Evolutionary conservation across 2,329 filamentous ascomycete genomes (phyloP).

Genomic region (Scolecobasidium constrictum): DNA sequence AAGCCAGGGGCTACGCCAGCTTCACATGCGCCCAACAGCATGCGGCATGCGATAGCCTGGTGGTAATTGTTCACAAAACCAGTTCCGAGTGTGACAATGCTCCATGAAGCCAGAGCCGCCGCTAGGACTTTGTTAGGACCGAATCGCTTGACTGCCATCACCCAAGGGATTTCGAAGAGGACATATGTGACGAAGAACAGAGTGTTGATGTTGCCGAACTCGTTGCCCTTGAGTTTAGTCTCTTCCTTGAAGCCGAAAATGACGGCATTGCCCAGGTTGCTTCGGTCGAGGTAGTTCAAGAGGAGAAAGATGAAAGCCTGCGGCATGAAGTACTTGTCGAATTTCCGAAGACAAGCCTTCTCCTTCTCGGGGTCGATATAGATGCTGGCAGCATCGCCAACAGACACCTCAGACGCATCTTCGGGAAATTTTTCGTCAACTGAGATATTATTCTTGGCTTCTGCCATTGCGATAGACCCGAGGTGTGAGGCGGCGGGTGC

Average conservation of each 20-base stretch:
- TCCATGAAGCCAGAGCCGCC: slow-evolving; percentile 17
- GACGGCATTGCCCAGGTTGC: slow-evolving; percentile 16
- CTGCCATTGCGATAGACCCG: no score
- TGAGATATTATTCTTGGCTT: no score
- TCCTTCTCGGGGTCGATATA: slow-evolving; percentile 13
- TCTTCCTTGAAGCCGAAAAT: slow-evolving; percentile 21
- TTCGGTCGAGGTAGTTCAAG: slow-evolving; percentile 11
- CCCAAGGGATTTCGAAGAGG: slow-evolving; percentile 16
- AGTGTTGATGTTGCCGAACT: slow-evolving; percentile 23
- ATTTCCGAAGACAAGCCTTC: slow-evolving; percentile 10
- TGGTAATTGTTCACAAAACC: slow-evolving; percentile 20
- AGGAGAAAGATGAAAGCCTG: slow-evolving; percentile 9
- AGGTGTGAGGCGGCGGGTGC: no score
- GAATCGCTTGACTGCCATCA: slow-evolving; percentile 17
- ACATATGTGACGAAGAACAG: slow-evolving; percentile 20
- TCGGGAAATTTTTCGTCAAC: no score
- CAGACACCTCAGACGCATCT: no score
- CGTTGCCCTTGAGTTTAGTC: slow-evolving; percentile 18
- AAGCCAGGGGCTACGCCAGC: slow-evolving; percentile 19
- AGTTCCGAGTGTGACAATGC: slow-evolving; percentile 18
- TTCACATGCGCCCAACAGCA: slow-evolving; percentile 19
- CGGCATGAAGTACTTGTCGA: slow-evolving; percentile 9
- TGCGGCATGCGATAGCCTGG: slow-evolving; percentile 18
- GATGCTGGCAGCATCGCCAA: no score
- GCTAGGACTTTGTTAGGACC: slow-evolving; percentile 16